phyloP scores from a whole-genome alignment of 1,139 yeast species.

The Debaryomyces subglobosus region DNA sequence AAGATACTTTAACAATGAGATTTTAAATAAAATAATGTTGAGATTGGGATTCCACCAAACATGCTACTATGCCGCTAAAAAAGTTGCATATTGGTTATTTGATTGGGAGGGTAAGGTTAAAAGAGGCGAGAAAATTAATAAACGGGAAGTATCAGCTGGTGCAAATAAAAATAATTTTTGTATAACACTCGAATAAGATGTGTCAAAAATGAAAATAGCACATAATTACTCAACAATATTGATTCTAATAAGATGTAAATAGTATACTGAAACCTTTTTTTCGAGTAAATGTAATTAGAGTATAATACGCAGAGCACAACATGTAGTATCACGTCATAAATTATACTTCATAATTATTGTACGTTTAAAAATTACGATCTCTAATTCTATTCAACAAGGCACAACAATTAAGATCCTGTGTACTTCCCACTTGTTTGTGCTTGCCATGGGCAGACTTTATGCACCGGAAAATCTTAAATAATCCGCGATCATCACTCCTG shows the following conservation, averaged over 20 bases:
- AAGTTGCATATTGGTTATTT: conserved; percentile 79
- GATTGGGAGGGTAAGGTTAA: conserved; percentile 43
- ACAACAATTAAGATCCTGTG: background rate
- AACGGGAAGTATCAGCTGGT: conserved; percentile 56
- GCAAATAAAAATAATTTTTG: conserved; percentile 66
- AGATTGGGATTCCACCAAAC: conserved; percentile 59
- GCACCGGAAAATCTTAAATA: conserved; percentile 1
- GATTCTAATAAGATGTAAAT: background rate
- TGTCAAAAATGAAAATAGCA: background rate
- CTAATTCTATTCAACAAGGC: background rate
- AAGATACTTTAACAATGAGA: conserved; percentile 62
- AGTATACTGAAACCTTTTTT: background rate
- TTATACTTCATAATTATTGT: background rate
- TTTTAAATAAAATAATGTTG: conserved; percentile 50
- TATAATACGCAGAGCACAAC: background rate
- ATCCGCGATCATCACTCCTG: background rate
- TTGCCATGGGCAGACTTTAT: background rate
- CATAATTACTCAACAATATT: background rate
- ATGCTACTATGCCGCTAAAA: conserved; percentile 61
- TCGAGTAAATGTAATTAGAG: background rate
- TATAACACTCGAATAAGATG: conserved; percentile 28
- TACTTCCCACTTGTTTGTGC: background rate
- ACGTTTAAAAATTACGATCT: background rate
- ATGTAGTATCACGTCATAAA: background rate
- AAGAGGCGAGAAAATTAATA: conserved; percentile 27